Evolutionary conservation across 2,329 filamentous ascomycete species (phyloP), one percentile per base, ranked within the genome.

Genomic region (Pseudopithomyces chartarum): DNA sequence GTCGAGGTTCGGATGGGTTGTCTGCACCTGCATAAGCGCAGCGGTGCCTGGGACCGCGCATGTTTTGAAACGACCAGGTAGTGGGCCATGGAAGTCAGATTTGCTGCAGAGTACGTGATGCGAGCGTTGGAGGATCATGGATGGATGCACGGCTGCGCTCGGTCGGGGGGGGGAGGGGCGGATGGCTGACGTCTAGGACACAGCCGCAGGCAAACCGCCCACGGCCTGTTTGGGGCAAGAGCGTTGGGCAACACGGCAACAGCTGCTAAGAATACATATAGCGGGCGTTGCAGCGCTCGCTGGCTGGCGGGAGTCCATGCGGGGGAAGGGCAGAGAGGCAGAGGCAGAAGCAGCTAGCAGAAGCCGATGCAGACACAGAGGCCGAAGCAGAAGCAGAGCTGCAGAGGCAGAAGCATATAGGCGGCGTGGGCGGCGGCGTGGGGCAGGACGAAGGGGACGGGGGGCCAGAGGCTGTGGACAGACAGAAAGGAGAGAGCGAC

Each of bases 231-330:
- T 42, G 52, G 64, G 68, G 49, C 51, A 69, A 68, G 59, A 61
- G 62, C 54, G 50, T 44, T 57, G 60, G 55, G 63, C 62, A 61
- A 66, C 66, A 65, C 67, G 64, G 64, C 70, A 67, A 69, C 69
- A 71, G 68, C 69, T 66, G 68, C 71, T 73, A 74, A 74, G 70
- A 73, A 74, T 73, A 71, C 59, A 52, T 58, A 55, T 45, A 61
- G 52, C 56, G 55, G 54, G 58, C 44, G 57, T 44, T 50, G 44
- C 52, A 53, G 58, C 54, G 45, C 58, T 36, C 33, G 55, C 52
- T 12, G 20, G 47, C 48, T 6, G 49, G 57, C 26, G 19, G 15
- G 48, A 23, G 10, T 23, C 17, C 17, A n/a, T 12, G 23, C 7
- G 19, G 33, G 29, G 23, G 20, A 22, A 17, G 33, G 12, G 47